phyloP scores from a whole-genome alignment of 176 grass and related monocot genomes.

The Poa annua region DNA sequence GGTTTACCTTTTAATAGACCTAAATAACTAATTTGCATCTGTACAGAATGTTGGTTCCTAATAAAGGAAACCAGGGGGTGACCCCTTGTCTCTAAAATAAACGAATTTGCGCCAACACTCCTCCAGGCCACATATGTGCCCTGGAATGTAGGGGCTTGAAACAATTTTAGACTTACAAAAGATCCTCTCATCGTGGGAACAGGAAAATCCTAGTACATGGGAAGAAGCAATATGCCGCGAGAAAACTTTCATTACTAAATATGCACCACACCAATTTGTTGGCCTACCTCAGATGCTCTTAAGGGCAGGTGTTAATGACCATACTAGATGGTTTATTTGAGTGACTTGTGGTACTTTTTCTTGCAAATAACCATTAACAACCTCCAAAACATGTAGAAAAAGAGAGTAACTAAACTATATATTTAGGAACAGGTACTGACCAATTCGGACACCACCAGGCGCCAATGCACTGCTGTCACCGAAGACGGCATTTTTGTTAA shows the following conservation, averaged over 20 bases:
- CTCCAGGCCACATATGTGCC: not conserved
- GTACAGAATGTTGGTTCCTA: too few relatives aligned
- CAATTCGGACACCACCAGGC: constrained; percentile 92
- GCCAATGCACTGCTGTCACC: constrained; percentile 96
- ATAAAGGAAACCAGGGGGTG: too few relatives aligned
- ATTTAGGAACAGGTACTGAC: constrained; percentile 52
- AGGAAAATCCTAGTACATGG: not conserved
- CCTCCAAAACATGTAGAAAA: not conserved
- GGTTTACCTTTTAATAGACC: not conserved
- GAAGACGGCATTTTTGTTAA: constrained; percentile 99
- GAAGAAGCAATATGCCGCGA: not conserved
- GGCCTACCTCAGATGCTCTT: constrained; percentile 5
- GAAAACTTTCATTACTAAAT: not conserved
- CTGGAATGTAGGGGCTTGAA: not conserved
- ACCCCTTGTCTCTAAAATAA: too few relatives aligned
- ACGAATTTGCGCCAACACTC: constrained; percentile 8
- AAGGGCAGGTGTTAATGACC: not conserved
- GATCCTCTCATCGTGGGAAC: not conserved
- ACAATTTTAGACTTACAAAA: not conserved
- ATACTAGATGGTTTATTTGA: not conserved
- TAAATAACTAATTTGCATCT: constrained; percentile 20
- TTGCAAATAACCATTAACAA: constrained; percentile 3
- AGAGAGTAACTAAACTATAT: not conserved
- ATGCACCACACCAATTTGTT: not conserved
- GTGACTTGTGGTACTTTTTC: not conserved